Base-by-base conservation (phyloP, 352 stramenopile species). In the Plasmopara viticola region DNA sequence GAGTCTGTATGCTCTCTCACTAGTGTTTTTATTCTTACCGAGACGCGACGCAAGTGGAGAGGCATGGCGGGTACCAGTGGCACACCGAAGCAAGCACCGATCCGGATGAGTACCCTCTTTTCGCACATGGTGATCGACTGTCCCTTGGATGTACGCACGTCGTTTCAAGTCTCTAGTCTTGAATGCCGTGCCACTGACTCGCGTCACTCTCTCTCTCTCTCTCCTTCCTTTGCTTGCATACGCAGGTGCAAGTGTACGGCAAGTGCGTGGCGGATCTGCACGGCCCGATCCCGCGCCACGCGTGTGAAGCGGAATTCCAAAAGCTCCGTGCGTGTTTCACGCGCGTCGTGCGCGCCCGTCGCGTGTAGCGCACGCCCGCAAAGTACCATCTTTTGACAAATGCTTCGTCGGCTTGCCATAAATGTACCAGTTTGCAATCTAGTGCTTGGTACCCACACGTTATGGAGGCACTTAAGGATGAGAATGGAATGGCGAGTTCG, bases 181-280 rank as follows among this genome's bases (percentile, higher is more conserved):
- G 37, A 1, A 41, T 41, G 1, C 1, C 8, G 7, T 15, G 37
- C 7, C 13, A 41, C n/a, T n/a, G n/a, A n/a, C 9, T 28, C 18
- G 18, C 2, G 20, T 34, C 9, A 34, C 5, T 14, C n/a, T 12
- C 33, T 35, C 7, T 29, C 10, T 34, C 9, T 5, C 10, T 35
- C 10, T 35, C 7, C 2, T 38, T 53, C 38, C 41, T 44, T 10
- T 3, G 9, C 9, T 58, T 6, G 35, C 50, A 18, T 43, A 30
- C 2, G 17, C 44, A 91, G 81, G 82, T 91, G 44, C 76, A 87
- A 66, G 74, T 87, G 37, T 91, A 91, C 45, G 78, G 78, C 62
- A 79, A 81, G 20, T 91, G 81, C 44, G 81, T 91, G 31, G 78
- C 81, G 43, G 66, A 74, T 41, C 72, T 89, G 44, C 60, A 68